Evolutionary conservation across 164 flowering plant species (phyloP).

Genomic region (Sedum album): DNA sequence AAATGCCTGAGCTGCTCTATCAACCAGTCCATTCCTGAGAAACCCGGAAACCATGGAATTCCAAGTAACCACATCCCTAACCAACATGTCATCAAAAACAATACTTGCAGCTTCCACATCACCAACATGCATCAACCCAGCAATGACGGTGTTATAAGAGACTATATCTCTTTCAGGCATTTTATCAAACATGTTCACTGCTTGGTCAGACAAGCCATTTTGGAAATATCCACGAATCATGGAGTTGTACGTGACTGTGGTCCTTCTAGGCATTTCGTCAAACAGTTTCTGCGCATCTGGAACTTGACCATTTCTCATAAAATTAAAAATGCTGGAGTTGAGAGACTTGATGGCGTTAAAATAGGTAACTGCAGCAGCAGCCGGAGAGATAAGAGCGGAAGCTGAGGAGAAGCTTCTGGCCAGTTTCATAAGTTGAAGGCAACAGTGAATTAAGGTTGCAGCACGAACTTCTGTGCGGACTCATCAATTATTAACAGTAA

Average conservation of each 20-base stretch:
- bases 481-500: too few relatives aligned
- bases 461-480: too few relatives aligned
- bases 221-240: conserved; percentile 55
- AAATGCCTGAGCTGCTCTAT: conserved; percentile 35
- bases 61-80: conserved; percentile 53
- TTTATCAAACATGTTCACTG: conserved; percentile 26
- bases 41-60: conserved; percentile 60
- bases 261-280: conserved; percentile 44
- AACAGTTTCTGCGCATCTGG: conserved; percentile 42
- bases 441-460: too few relatives aligned
- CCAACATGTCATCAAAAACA: conserved; percentile 35
- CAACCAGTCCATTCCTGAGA: conserved; percentile 30
- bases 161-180: conserved; percentile 52
- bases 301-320: conserved; percentile 41
- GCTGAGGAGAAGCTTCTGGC: neutral
- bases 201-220: conserved; percentile 29
- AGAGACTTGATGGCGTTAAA: conserved; percentile 19
- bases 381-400: neutral
- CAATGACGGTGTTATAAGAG: conserved; percentile 48
- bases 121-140: conserved; percentile 44
- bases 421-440: neutral
- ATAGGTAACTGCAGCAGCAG: too few relatives aligned
- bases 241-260: conserved; percentile 47
- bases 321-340: conserved; percentile 32
- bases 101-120: conserved; percentile 28